Percentiles rank a stretch among this genome's conserved stretches.
Conservation (phyloP, 2,329 filamentous ascomycete species). For the Sporothrix humicola region DNA sequence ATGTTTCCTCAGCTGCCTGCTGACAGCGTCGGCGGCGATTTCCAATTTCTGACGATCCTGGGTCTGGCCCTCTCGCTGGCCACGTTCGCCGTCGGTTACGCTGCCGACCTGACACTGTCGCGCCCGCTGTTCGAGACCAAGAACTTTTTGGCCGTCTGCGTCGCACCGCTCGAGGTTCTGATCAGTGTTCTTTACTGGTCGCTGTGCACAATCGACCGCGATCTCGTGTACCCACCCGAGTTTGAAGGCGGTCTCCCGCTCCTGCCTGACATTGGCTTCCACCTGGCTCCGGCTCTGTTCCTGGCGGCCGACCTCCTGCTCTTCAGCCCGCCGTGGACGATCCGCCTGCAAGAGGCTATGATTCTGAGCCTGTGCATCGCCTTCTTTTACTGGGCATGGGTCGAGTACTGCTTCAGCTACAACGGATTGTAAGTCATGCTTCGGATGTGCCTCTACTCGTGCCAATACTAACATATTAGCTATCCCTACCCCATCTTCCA, state of each 20-base stretch:
- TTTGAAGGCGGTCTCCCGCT: conserved; percentile 62
- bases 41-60: conserved; percentile 77
- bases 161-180: conserved; percentile 72
- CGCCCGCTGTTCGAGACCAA: conserved; percentile 67
- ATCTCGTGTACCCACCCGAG: conserved; percentile 59
- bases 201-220: conserved; percentile 62
- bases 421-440: conserved; percentile 64
- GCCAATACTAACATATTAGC: conserved; percentile 49
- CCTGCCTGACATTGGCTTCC: conserved; percentile 65
- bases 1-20: conserved; percentile 59
- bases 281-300: conserved; percentile 69
- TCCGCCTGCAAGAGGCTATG: conserved; percentile 64
- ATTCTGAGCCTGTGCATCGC: conserved; percentile 63
- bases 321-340: conserved; percentile 74
- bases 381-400: conserved; percentile 76
- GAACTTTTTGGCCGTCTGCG: conserved; percentile 69
- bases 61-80: conserved; percentile 66
- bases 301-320: conserved; percentile 69
- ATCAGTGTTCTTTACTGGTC: conserved; percentile 78
- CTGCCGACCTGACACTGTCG: conserved; percentile 68
- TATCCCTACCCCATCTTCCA: conserved; percentile 89
- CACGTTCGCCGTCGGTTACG: conserved; percentile 65
- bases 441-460: background rate
- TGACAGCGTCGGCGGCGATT: conserved; percentile 68
- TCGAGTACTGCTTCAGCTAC: conserved; percentile 70